Evolutionary conservation across 345 rosid species (phyloP), one percentile per base, ranked within the genome.

Genomic region (Lumnitzera racemosa): DNA sequence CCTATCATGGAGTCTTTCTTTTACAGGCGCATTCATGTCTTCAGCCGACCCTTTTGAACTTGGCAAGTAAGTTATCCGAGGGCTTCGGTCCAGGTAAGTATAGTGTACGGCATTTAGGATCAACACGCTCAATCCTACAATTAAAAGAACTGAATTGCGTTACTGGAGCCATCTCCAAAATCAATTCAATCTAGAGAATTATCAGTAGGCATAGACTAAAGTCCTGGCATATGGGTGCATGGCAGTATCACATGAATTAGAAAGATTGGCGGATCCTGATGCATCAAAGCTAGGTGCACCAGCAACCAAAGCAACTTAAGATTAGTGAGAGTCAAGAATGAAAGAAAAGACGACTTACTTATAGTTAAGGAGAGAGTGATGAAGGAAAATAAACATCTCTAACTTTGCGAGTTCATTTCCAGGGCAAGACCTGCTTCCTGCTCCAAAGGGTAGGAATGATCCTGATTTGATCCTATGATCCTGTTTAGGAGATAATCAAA

Each of bases 401-500:
- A 80, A 72, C 67, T 74, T 80, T 29, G 78, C 66, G 5, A 71
- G 64, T 63, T 76, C 76, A 46, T 53, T 64, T 49, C 79, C 81
- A 15, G 78, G 84, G 65, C 82, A 80, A 51, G 60, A 17, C 68
- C 73, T 61, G 29, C 78, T 67, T 60, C 82, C 82, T 52, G 68
- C 72, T 67, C 80, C 80, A 63, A 80, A 74, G 17, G 78, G 82
- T 17, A 70, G 74, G 58, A 65, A 81, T 23, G 64, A 41, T 46
- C 82, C 78, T 17, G 78, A 71, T 62, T 72, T 81, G 20, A 64
- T 20, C 13, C 53, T 65, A 41, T 23, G 15, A 59, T 67, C 65
- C 82, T 74, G 49, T 59, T 55, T 20, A 46, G 16, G 4, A 57
- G 15, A 46, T n/a, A 5, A 12, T 6, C 16, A 12, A 3, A 11